phyloP scores from a whole-genome alignment of 2,329 filamentous ascomycete genomes.

The Alternaria brassicae region DNA sequence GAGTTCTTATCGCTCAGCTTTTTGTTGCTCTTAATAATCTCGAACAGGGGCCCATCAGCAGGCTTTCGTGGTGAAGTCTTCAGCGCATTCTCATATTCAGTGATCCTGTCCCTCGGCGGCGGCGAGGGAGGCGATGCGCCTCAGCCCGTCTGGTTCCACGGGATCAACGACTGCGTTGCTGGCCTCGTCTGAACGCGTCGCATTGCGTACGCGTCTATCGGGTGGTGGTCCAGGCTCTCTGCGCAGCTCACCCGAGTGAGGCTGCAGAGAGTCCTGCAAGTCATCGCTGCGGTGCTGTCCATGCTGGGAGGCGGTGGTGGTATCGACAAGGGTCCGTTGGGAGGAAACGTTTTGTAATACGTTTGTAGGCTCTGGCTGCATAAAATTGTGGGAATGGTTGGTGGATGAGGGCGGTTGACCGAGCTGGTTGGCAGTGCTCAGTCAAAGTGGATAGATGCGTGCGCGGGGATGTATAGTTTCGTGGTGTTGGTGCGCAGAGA shows the following conservation, averaged over 20 bases:
- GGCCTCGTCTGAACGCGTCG: conserved; percentile 30
- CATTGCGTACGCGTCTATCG: conserved; percentile 27
- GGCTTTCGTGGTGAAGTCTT: conserved; percentile 49
- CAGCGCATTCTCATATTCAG: conserved; percentile 62
- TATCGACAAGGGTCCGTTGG: conserved; percentile 49
- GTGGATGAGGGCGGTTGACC: conserved; percentile 55
- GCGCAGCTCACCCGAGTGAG: conserved; percentile 47
- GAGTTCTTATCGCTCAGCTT: conserved; percentile 55
- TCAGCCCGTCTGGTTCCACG: conserved; percentile 41
- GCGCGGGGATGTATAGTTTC: conserved; percentile 26
- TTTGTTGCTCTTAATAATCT: conserved; percentile 58
- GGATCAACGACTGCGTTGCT: conserved; percentile 16
- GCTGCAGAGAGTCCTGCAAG: conserved; percentile 53
- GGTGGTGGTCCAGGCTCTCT: conserved; percentile 29
- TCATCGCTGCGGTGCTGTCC: conserved; percentile 59
- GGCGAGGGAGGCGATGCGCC: conserved; percentile 29
- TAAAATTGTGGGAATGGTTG: conserved; percentile 61
- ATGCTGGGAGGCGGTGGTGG: conserved; percentile 62
- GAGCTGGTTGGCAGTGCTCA: conserved; percentile 59
- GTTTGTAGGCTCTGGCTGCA: conserved; percentile 67
- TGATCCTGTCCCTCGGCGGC: conserved; percentile 57
- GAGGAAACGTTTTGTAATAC: conserved; percentile 56
- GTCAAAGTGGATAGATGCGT: conserved; percentile 33
- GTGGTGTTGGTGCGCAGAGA: conserved; percentile 20
- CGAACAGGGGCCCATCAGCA: conserved; percentile 57